Evolutionary conservation across 169 alveolate genomes (phyloP), one percentile per base, ranked within the genome.

Genomic region (Cryptosporidium sp.): DNA sequence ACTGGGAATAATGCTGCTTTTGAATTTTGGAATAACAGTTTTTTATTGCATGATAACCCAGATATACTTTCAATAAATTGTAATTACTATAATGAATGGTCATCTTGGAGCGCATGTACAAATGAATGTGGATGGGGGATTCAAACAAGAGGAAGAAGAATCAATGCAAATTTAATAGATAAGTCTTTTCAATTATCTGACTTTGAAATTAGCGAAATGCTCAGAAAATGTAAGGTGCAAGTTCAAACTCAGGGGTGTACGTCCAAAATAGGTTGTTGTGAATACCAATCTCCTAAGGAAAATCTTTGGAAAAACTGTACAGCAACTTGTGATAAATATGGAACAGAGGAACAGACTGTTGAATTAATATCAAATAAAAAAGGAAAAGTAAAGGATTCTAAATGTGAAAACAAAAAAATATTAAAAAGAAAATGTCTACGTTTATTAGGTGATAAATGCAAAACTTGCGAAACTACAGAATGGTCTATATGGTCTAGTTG

Each of bases 121-220:
- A 75, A 75, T 52, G 52, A 21, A 18, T 75, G 73, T 56, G 86
- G 72, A 4, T 75, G 86, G 86, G 86, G 86, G 0, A 35, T 75
- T 37, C 86, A 75, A 39, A 75, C 72, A 53, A 75, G 86, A 60
- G 86, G 86, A 23, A 75, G 73, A 58, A 73, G 71, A 60, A 60
- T 58, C 16, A 29, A 75, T 35, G 73, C 70, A 18, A 75, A 53
- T 58, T 23, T 37, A 58, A 33, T 75, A n/a, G 7, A 26, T n/a
- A 12, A 23, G 7, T 70, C 35, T 42, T 14, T 9, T 23, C 23
- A 48, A 4, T 23, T 44, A 23, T 18, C 35, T 29, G 44, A 48
- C 4, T 21, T 70, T 44, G 65, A 70, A 70, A 23, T 70, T 2
- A 39, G 18, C 0, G 62, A 75, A 39, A 60, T 8, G 52, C 56